phyloP scores from a whole-genome alignment of 2,329 filamentous ascomycete genomes.

The Diaporthe australafricana region DNA sequence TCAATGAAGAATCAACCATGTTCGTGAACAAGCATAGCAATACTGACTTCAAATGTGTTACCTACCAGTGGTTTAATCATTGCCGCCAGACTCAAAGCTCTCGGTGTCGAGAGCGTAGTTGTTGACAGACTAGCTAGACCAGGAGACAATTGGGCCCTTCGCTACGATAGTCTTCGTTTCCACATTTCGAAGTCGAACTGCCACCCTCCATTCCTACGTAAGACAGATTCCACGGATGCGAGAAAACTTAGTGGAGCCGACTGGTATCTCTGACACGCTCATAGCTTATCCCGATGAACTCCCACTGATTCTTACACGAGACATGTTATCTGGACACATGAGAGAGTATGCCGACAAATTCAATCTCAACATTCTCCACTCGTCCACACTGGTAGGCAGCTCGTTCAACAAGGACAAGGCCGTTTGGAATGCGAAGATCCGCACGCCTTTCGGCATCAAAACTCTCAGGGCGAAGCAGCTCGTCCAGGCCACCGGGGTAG shows the following conservation, averaged over 20 bases:
- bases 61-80: conserved; percentile 44
- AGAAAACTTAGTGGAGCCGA: conserved; percentile 43
- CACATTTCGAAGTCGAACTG: conserved; percentile 51
- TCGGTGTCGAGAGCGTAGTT: conserved; percentile 50
- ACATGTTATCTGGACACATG: conserved; percentile 61
- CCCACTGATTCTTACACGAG: conserved; percentile 56
- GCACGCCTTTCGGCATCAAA: conserved; percentile 40
- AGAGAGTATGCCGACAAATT: conserved; percentile 60
- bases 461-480: conserved; percentile 54
- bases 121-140: conserved; percentile 48
- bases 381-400: conserved; percentile 52
- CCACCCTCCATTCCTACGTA: conserved; percentile 49
- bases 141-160: conserved; percentile 53
- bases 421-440: conserved; percentile 52
- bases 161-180: conserved; percentile 53
- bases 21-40: too few relatives aligned
- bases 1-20: accelerated
- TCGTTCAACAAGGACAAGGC: conserved; percentile 51
- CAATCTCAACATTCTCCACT: conserved; percentile 59
- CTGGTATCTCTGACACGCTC: conserved; percentile 37
- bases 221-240: conserved; percentile 41
- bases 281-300: conserved; percentile 53
- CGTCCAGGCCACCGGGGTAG: conserved; percentile 60
- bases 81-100: conserved; percentile 52
- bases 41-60: not conserved